Evolutionary conservation across 2,329 filamentous ascomycete species (phyloP), one percentile per base, ranked within the genome.

Genomic region (Xylaria sp.): DNA sequence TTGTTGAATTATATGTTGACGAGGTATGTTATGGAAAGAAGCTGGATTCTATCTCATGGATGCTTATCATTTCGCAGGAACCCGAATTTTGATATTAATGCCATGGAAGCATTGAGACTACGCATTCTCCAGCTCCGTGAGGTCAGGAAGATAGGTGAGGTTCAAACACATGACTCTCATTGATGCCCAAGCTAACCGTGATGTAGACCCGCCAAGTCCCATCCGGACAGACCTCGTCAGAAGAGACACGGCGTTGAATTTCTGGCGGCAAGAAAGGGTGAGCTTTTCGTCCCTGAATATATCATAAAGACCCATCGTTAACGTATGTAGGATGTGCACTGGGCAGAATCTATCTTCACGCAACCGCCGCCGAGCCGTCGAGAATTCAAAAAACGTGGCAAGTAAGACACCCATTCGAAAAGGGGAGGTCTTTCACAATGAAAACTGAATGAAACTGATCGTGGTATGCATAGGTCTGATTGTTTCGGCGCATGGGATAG

Each of bases 261-360:
- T 68, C 50, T 71, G 69, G 70, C 62, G 56, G 5, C 65, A 66
- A 49, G 67, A 70, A 61, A 68, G 68, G 23, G 71, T 72, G 53
- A 42, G 66, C 63, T 7, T 4, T 46, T 11, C 23, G 4, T 30
- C 23, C 23, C 23, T 30, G 23, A 30, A 5, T 30, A 5, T 30
- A 5, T 30, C 4, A 1, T 47, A n/a, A 13, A 1, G 19, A 11
- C 11, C 9, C 47, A 49, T 13, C 42, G 19, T 37, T 46, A 57
- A 55, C 63, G 19, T 10, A 37, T 6, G 34, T 47, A 85, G 81
- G 74, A 73, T 54, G 72, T 76, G 3, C 83, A 87, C 67, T 87
- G 84, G 84, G 82, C 83, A 4, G 79, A 85, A 65, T 77, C 81
- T 47, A 83, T 87, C 23, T 86, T 87, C 63, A 80, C 80, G 0